Evolutionary conservation across 805 yeast genomes (phyloP), one percentile per base, ranked within the genome.

Genomic region (Candida palmyrensis): DNA sequence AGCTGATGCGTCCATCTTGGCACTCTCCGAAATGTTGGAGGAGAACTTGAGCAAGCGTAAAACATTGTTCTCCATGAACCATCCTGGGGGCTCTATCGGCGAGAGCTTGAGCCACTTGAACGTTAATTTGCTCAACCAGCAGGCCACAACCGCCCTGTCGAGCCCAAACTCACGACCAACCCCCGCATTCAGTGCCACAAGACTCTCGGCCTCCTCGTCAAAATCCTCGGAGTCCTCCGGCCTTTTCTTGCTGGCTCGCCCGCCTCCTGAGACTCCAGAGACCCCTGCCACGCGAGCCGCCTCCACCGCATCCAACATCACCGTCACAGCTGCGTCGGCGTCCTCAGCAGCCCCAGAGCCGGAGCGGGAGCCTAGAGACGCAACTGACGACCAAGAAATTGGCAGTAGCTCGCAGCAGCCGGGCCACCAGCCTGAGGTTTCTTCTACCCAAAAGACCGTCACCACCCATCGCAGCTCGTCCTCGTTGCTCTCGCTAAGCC

Each of bases 21-120:
- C 95, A 0, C 58, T 88, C 16, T 72, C 79, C 30, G 92, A 86
- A 49, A 51, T 80, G 48, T 70, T 79, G 34, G 77, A 77, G 35
- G 60, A 62, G 6, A 87, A 85, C 47, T 55, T 66, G 19, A 54
- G 59, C 23, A 61, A 66, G 36, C 63, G 95, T 26, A 70, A 68
- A 41, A 58, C 54, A 37, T 55, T 69, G 23, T 87, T 87, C 56
- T 79, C 82, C 6, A 72, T 71, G 40, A 73, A 81, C 49, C 96
- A 87, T 49, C 96, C 96, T 2, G 96, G 96, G 14, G 96, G 96
- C 12, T 82, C 92, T 2, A 86, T 87, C 49, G 96, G 96, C 11
- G 65, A 59, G 4, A 55, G 57, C 40, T 57, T 63, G 41, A 50
- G 56, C 36, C 61, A 62, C 36, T 48, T 63, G 39, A 58, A 61